A percentile compares a stretch with the other conserved stretches of the same genome.
Evolutionary conservation across 2,329 filamentous ascomycete species (phyloP).

Genomic region (Xylaria sp.): DNA sequence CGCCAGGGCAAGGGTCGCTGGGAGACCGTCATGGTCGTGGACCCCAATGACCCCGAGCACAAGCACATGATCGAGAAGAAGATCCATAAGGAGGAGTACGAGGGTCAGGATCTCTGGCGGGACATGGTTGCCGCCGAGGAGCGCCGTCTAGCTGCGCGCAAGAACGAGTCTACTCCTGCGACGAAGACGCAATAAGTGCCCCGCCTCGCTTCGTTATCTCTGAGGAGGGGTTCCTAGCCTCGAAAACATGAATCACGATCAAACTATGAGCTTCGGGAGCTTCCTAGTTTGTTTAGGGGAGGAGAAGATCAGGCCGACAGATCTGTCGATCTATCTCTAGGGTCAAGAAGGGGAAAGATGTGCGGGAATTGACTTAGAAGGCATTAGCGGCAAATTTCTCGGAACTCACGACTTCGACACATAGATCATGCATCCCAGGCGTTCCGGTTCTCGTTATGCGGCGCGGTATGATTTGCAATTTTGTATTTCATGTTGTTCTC

Average conservation of each 20-base stretch:
- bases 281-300: not conserved
- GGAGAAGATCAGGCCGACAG: not conserved
- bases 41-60: constrained; percentile 84
- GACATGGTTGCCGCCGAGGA: constrained; percentile 88
- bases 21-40: constrained; percentile 84
- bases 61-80: constrained; percentile 86
- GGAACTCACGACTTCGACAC: constrained; percentile 6
- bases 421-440: constrained; percentile 23
- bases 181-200: constrained; percentile 10
- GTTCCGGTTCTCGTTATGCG: constrained; percentile 24
- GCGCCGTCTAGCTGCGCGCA: constrained; percentile 59
- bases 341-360: not conserved
- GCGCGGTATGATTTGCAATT: not conserved
- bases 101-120: constrained; percentile 93
- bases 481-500: not conserved
- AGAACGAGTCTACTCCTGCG: constrained; percentile 48
- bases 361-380: not conserved
- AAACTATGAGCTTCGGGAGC: not conserved
- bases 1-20: constrained; percentile 79
- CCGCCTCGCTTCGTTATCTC: not conserved
- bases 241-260: not conserved
- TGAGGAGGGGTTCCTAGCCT: not conserved
- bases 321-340: not conserved
- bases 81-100: constrained; percentile 86
- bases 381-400: constrained; percentile 3